Percentiles rank a stretch among this genome's conserved stretches.
Conservation (phyloP, 2,329 filamentous ascomycete species). For the Xylaria sp. region DNA sequence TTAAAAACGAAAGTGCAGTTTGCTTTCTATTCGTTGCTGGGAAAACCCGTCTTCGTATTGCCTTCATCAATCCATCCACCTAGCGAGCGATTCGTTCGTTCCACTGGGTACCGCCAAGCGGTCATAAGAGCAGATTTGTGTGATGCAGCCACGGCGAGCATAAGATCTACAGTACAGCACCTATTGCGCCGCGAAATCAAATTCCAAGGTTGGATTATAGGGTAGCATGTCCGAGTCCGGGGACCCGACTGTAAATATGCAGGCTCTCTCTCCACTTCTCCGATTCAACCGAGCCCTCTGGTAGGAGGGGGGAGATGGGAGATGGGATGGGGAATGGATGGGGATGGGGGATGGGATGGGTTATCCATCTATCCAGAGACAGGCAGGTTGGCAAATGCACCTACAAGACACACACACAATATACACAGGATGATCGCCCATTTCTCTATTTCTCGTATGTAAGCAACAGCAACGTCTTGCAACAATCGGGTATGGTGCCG, state of each 20-base stretch:
- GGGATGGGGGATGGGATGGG: not conserved
- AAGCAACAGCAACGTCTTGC: not conserved
- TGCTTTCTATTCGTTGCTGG: slow-evolving; percentile 11
- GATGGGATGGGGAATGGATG: not conserved
- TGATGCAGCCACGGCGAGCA: slow-evolving; percentile 4
- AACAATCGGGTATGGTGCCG: slow-evolving; percentile 4
- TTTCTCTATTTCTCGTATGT: not conserved
- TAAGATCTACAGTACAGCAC: slow-evolving; percentile 10
- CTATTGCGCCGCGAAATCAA: not conserved
- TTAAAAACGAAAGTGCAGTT: slow-evolving; percentile 11
- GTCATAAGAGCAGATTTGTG: slow-evolving; percentile 25
- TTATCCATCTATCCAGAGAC: not conserved
- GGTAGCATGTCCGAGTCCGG: slow-evolving; percentile 35
- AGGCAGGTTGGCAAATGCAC: not conserved
- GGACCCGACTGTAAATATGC: slow-evolving; percentile 22
- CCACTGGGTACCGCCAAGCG: slow-evolving; percentile 17
- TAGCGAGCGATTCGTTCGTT: slow-evolving; percentile 2
- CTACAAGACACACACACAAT: not conserved
- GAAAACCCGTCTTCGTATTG: slow-evolving; percentile 4
- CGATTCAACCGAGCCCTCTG: slow-evolving; percentile 18
- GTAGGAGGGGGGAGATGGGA: not conserved
- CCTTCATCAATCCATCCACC: not conserved
- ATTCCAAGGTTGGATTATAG: slow-evolving; percentile 27
- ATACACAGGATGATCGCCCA: not conserved
- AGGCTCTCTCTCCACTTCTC: slow-evolving; percentile 32